Percentiles rank a stretch among this genome's conserved stretches.
Evolutionary conservation across 1,139 yeast species (phyloP).

Genomic region (Diutina sp.): DNA sequence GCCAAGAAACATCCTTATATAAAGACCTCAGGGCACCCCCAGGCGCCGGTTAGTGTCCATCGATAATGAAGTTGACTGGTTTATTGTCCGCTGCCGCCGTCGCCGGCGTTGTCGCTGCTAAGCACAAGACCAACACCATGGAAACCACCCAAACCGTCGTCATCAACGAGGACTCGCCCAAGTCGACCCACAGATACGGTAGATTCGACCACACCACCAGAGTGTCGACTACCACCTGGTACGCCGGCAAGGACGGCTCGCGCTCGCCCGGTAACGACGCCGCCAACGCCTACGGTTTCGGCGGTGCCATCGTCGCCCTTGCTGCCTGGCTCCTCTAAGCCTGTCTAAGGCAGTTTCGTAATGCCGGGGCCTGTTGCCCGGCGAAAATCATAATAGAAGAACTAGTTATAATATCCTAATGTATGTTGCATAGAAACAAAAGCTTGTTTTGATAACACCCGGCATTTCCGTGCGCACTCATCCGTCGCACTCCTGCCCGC

Average conservation of each 20-base stretch:
- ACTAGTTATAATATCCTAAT: not conserved
- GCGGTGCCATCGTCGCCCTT: not conserved
- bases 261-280: not conserved
- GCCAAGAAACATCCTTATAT: not conserved
- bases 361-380: not conserved
- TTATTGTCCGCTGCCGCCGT: not conserved
- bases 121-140: not conserved
- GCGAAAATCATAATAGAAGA: not conserved
- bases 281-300: not conserved
- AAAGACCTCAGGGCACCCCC: not conserved
- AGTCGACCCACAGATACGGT: not conserved
- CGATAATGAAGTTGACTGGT: slow-evolving; percentile 1
- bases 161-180: not conserved
- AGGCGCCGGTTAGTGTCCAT: not conserved
- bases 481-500: not conserved
- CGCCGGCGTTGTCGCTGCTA: not conserved
- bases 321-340: not conserved
- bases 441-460: not conserved
- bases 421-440: not conserved
- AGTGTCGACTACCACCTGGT: slow-evolving; percentile 1
- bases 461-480: not conserved
- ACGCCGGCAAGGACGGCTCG: not conserved
- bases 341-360: not conserved
- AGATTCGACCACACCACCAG: slow-evolving; percentile 2
- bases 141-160: not conserved